Evolutionary conservation across 768 basidiomycete genomes (phyloP), one percentile per base, ranked within the genome.

Genomic region (Albatrellus ellisii): DNA sequence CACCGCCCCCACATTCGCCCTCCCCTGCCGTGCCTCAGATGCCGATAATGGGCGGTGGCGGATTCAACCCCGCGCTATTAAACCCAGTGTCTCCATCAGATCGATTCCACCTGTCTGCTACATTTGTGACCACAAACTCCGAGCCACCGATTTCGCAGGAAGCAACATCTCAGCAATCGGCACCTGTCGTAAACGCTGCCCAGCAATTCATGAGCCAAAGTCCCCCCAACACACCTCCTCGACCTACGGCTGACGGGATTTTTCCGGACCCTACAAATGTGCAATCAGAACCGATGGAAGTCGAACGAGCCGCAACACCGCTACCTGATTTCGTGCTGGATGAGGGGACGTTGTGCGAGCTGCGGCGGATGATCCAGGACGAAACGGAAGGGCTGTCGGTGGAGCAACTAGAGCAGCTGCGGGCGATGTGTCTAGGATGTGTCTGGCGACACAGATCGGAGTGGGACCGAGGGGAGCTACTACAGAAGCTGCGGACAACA

Each of bases 401-500:
- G 38, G 95, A 99, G 55, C 78, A 94, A 55, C 71, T 99, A 5
- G 95, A 98, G 56, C 91, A 98, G 59, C 68, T 99, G 5, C 75
- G 95, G 4, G 92, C 95, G 6, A 76, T 72, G 2, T 82, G 78
- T 51, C 72, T 91, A 20, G 75, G 77, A 31, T 66, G 66, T 38
- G 69, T 97, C n/a, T 99, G 92, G 92, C 66, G 75, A 22, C 77
- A 75, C 47, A 63, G 91, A 26, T 63, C 66, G 10, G 81, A 83
- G 26, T 99, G 95, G 95, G 73, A 95, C 54, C 69, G 92, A 35
- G 70, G 74, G 51, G 59, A 54, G 5, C 63, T 92, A 39, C 56
- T 94, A 2, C 55, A 56, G 22, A 76, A 84, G 48, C 58, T 91
- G 40, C 49, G 67, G 42, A 64, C 61, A 7, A 58, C 72, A n/a